phyloP scores from a whole-genome alignment of 352 stramenopile species.

The Phytophthora aleatoria region DNA sequence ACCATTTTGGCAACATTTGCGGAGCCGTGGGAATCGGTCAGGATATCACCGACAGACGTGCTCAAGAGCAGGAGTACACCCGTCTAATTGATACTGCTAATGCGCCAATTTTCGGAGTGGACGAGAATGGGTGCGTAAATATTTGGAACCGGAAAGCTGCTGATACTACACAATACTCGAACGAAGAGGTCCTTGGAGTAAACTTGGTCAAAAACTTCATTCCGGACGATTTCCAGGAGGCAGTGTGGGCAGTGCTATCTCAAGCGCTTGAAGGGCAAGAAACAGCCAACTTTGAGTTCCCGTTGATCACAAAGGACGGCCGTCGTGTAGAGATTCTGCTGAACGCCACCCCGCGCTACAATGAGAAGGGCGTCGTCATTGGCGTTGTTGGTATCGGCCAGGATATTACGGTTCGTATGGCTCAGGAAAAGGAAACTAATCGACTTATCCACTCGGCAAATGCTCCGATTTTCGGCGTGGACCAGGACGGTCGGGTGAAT shows the following conservation, averaged over 20 bases:
- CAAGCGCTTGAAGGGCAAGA: constrained; percentile 52
- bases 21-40: constrained; percentile 76
- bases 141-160: constrained; percentile 84
- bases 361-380: constrained; percentile 78
- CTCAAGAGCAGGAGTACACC: constrained; percentile 66
- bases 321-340: constrained; percentile 71
- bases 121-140: constrained; percentile 66
- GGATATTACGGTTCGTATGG: constrained; percentile 60
- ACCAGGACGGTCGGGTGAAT: constrained; percentile 57
- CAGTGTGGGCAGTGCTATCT: constrained; percentile 48
- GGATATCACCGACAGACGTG: constrained; percentile 75
- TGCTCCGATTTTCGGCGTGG: constrained; percentile 67
- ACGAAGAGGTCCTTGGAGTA: constrained; percentile 76
- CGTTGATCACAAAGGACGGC: constrained; percentile 63
- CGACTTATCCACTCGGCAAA: constrained; percentile 70
- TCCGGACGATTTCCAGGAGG: constrained; percentile 49
- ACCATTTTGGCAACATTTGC: constrained; percentile 66
- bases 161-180: constrained; percentile 81
- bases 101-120: constrained; percentile 81
- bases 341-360: constrained; percentile 69
- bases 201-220: constrained; percentile 76
- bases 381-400: constrained; percentile 88
- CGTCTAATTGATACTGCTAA: constrained; percentile 52
- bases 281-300: constrained; percentile 22
- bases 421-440: constrained; percentile 69